These are phyloP conservation scores for Fusarium nisikadoi DNA, from an alignment of 2,329 filamentous ascomycete genomes.

Conservation along the genomic window DNA sequence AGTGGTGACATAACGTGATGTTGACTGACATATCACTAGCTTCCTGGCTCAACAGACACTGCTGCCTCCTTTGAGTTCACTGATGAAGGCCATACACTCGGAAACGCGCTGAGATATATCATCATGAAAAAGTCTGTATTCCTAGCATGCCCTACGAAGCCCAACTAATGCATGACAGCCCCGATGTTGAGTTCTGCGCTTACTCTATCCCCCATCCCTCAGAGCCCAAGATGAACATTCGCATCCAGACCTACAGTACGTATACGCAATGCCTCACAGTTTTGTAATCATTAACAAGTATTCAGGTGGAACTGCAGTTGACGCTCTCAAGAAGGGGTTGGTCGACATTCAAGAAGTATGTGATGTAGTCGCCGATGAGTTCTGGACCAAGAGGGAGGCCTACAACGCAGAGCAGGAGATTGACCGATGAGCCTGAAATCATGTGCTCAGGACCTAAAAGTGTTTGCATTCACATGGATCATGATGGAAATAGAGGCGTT, in stretches of 20 bases:
- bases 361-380: slow-evolving; percentile 93
- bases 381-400: slow-evolving; percentile 66
- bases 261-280: slow-evolving; percentile 11
- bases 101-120: slow-evolving; percentile 92
- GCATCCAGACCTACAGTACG: slow-evolving; percentile 96
- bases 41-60: slow-evolving; percentile 85
- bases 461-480: slow-evolving; percentile 39
- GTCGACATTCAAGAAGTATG: slow-evolving; percentile 90
- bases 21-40: slow-evolving; percentile 58
- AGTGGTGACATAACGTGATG: too few species aligned
- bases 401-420: slow-evolving; percentile 51
- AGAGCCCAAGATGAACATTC: slow-evolving; percentile 94
- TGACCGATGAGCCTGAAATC: slow-evolving; percentile 41
- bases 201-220: slow-evolving; percentile 98
- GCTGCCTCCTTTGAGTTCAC: slow-evolving; percentile 96
- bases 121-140: slow-evolving; percentile 95
- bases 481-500: slow-evolving; percentile 48
- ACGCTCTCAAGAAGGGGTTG: slow-evolving; percentile 90
- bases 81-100: slow-evolving; percentile 93
- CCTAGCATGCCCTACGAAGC: too few species aligned
- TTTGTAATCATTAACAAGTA: slow-evolving; percentile 16
- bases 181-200: slow-evolving; percentile 96
- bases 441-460: slow-evolving; percentile 10
- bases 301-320: slow-evolving; percentile 80
- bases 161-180: slow-evolving; percentile 63